These are phyloP conservation scores for Dioscorea zingiberensis DNA, from an alignment of 106 monocot species.

Conservation along the genomic window DNA sequence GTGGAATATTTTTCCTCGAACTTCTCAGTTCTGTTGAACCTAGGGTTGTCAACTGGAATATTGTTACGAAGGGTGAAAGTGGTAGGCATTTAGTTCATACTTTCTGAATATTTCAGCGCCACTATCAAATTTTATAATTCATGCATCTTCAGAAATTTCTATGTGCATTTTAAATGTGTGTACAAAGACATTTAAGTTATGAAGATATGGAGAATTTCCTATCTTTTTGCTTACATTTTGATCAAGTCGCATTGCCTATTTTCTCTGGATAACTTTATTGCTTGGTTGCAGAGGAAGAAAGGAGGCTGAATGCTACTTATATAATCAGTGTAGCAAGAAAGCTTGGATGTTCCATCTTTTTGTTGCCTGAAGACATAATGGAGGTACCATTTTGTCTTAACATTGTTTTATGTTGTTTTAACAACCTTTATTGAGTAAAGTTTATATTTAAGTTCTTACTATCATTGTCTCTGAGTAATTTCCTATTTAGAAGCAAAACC, in stretches of 20 bases:
- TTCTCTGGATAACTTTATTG: too few relatives aligned
- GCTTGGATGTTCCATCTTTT: conserved; percentile 41
- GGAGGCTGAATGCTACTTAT: conserved; percentile 45
- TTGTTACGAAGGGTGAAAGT: conserved; percentile 59
- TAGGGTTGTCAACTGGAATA: conserved; percentile 63
- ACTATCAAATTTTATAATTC: background rate
- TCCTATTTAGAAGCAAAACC: too few relatives aligned
- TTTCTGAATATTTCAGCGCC: background rate
- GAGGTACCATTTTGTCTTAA: conserved; percentile 13
- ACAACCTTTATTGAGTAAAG: too few relatives aligned
- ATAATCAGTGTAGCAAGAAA: conserved; percentile 48
- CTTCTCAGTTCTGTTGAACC: conserved; percentile 62
- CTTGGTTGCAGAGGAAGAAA: conserved; percentile 34
- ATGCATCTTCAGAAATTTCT: too few relatives aligned
- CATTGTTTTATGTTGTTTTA: too few relatives aligned
- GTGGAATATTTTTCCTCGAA: conserved; percentile 63
- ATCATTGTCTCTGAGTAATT: too few relatives aligned
- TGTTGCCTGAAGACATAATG: conserved; percentile 49
- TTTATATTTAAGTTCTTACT: too few relatives aligned
- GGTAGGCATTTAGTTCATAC: conserved; percentile 26
- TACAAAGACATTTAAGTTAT: too few relatives aligned
- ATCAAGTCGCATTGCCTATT: too few relatives aligned
- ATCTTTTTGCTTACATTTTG: too few relatives aligned
- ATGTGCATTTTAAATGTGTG: too few relatives aligned
- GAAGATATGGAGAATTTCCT: too few relatives aligned